Conservation (phyloP, 805 yeast genomes). For the Cyberlindnera nakhonratchasimensis region DNA sequence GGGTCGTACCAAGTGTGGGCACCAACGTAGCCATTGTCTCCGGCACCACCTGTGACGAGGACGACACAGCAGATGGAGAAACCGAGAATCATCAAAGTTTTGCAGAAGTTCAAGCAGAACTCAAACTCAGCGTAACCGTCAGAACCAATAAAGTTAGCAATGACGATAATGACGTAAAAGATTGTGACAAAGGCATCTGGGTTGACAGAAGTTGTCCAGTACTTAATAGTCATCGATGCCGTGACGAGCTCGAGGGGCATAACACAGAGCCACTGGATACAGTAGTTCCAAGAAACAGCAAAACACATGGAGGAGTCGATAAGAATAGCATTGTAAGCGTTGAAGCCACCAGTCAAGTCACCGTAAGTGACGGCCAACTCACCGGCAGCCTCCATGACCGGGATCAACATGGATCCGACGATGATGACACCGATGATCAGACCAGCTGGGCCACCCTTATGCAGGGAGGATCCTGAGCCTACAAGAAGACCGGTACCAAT, state of each 20-base stretch:
- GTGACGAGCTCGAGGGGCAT: conserved; percentile 55
- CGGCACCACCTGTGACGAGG: conserved; percentile 57
- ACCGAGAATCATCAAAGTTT: conserved; percentile 56
- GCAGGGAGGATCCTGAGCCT: conserved; percentile 59
- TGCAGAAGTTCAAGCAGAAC: conserved; percentile 50
- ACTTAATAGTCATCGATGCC: conserved; percentile 48
- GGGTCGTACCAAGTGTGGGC: conserved; percentile 57
- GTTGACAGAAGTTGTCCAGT: conserved; percentile 41
- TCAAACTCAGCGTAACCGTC: conserved; percentile 71
- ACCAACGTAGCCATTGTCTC: conserved; percentile 54
- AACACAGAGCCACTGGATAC: conserved; percentile 52
- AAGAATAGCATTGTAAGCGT: conserved; percentile 33
- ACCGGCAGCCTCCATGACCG: conserved; percentile 61
- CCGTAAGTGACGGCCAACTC: conserved; percentile 41
- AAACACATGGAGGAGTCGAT: conserved; percentile 58
- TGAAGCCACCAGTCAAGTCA: conserved; percentile 38
- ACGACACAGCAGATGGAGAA: conserved; percentile 55
- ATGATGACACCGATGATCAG: conserved; percentile 54
- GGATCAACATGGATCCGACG: conserved; percentile 59
- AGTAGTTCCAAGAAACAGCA: conserved; percentile 58
- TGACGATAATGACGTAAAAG: conserved; percentile 47
- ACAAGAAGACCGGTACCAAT: conserved; percentile 76
- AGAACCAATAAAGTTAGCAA: conserved; percentile 56
- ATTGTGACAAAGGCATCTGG: conserved; percentile 56
- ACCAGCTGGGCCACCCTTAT: conserved; percentile 62